Evolutionary conservation across 805 yeast species (phyloP).

Genomic region (Zygosaccharomyces bisporus): DNA sequence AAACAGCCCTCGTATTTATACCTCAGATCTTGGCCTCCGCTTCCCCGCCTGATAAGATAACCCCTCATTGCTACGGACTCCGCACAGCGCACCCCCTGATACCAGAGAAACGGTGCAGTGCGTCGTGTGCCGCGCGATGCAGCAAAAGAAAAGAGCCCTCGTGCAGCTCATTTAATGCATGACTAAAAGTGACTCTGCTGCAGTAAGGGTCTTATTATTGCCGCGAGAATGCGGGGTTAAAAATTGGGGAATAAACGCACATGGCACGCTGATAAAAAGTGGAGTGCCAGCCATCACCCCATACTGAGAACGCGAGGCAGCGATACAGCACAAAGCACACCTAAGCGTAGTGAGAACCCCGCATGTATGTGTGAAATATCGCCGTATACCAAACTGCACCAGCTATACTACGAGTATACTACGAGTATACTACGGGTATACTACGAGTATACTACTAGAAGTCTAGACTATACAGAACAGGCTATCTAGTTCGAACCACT

Average conservation of each 20-base stretch:
- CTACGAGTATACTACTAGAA: too few species aligned
- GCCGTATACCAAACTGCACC: too few species aligned
- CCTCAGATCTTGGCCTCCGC: neutral
- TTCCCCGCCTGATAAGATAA: constrained; percentile 1
- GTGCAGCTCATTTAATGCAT: neutral
- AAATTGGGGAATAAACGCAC: neutral
- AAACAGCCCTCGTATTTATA: neutral
- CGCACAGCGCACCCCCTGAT: neutral
- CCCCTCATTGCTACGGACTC: neutral
- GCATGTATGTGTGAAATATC: too few species aligned
- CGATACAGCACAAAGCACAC: too few species aligned
- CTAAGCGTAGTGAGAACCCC: too few species aligned
- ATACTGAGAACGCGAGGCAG: too few species aligned
- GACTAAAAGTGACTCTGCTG: neutral
- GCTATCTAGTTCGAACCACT: neutral
- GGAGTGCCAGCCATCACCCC: too few species aligned
- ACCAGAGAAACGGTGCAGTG: neutral
- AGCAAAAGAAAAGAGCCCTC: neutral
- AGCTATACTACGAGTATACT: too few species aligned
- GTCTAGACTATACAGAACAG: neutral
- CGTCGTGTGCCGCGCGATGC: neutral
- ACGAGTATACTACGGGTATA: too few species aligned
- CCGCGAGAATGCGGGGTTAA: neutral
- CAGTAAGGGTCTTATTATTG: neutral
- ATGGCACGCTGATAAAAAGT: neutral